Evolutionary conservation across 257 asterid genomes (phyloP).

Genomic region (Fraxinus excelsior): DNA sequence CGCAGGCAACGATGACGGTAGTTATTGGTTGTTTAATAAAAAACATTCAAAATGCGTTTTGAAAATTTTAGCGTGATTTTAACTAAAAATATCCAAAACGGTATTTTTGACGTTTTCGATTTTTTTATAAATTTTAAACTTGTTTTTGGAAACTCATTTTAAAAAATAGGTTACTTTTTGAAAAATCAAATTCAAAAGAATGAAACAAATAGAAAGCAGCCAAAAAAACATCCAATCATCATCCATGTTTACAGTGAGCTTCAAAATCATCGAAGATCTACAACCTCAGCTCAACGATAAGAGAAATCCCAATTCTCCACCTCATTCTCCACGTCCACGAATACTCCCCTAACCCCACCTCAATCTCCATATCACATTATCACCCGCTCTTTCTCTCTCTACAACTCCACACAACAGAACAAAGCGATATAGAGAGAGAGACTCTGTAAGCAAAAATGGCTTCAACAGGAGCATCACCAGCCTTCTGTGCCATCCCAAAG

Average conservation of each 20-base stretch:
- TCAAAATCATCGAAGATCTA: slow-evolving; percentile 38
- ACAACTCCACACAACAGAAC: background rate
- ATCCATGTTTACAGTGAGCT: background rate
- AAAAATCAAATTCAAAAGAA: no score
- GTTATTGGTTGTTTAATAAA: no score
- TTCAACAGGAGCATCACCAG: slow-evolving; percentile 41
- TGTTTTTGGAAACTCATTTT: no score
- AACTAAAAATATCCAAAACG: no score
- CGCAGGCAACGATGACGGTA: no score
- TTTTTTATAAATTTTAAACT: no score
- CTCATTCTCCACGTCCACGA: slow-evolving; percentile 21
- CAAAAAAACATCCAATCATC: background rate
- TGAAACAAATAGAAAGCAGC: background rate
- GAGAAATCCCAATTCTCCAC: slow-evolving; percentile 36
- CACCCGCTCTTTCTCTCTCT: background rate
- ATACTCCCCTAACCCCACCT: slow-evolving; percentile 19
- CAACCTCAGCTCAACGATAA: slow-evolving; percentile 53
- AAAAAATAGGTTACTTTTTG: no score
- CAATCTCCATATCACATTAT: slow-evolving; percentile 16
- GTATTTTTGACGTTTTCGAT: no score
- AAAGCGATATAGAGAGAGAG: background rate
- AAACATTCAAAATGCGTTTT: no score
- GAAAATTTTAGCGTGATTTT: no score
- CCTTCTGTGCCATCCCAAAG: slow-evolving; percentile 33
- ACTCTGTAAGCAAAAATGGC: slow-evolving; percentile 31